A percentile compares a stretch with the other conserved stretches of the same genome.
phyloP scores from a whole-genome alignment of 768 basidiomycete genomes.

The Auricularia sp. region DNA sequence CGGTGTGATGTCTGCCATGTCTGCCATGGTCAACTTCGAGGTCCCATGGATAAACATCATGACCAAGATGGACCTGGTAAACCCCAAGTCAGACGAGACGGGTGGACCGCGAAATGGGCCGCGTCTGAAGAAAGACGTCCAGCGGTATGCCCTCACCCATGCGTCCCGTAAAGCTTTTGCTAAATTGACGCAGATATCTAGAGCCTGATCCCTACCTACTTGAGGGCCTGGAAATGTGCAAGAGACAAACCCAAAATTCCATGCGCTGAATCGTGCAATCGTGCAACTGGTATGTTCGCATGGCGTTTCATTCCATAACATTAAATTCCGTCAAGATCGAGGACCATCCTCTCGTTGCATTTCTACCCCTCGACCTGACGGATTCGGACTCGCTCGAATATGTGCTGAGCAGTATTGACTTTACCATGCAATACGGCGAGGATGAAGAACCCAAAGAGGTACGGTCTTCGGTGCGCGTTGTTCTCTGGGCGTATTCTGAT shows the following conservation, averaged over 20 bases:
- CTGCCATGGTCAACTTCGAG: constrained; percentile 96
- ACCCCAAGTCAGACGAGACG: constrained; percentile 47
- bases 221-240: constrained; percentile 42
- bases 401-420: constrained; percentile 92
- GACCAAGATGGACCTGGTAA: constrained; percentile 99
- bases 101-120: constrained; percentile 60
- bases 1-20: constrained; percentile 96
- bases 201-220: constrained; percentile 92
- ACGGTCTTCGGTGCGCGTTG: constrained; percentile 12
- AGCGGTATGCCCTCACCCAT: constrained; percentile 40
- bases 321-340: constrained; percentile 57
- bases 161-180: not conserved
- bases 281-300: constrained; percentile 69
- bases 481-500: not conserved
- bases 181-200: constrained; percentile 50
- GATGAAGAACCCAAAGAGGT: constrained; percentile 96
- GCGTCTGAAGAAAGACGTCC: constrained; percentile 67
- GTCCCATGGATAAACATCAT: constrained; percentile 96
- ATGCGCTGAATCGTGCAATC: constrained; percentile 88
- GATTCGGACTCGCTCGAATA: constrained; percentile 82
- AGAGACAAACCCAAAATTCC: constrained; percentile 69
- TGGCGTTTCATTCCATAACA: not conserved
- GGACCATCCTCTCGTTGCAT: constrained; percentile 95
- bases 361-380: constrained; percentile 87
- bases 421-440: constrained; percentile 97